These are phyloP conservation scores for Cutaneotrichosporon curvatum DNA, from an alignment of 1,284 basidiomycete species.

Conservation along the genomic window DNA sequence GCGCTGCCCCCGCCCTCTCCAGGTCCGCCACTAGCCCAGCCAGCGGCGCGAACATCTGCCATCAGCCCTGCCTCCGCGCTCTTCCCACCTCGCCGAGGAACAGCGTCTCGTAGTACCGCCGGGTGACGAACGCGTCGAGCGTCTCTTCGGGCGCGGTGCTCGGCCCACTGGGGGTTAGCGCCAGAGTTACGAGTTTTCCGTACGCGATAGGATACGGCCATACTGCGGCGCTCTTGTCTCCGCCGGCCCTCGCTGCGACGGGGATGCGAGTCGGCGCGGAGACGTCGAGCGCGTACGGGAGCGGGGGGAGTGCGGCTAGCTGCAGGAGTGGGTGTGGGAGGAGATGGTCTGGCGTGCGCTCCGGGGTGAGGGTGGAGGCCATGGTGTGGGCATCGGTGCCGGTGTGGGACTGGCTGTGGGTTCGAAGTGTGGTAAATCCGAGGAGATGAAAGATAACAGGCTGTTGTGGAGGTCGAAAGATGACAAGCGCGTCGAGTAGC, in stretches of 20 bases:
- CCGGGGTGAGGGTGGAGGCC: not conserved
- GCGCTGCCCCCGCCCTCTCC: constrained; percentile 5
- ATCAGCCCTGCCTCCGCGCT: not conserved
- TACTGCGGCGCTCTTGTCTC: not conserved
- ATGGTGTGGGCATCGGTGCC: no score
- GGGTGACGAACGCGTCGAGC: constrained; percentile 11
- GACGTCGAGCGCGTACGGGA: constrained; percentile 30
- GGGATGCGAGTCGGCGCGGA: no score
- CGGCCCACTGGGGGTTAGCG: constrained; percentile 17
- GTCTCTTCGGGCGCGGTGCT: constrained; percentile 14
- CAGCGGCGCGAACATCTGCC: constrained; percentile 26
- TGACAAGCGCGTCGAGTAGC: no score
- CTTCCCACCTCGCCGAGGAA: constrained; percentile 31
- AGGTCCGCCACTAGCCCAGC: constrained; percentile 25
- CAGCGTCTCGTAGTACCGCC: constrained; percentile 36
- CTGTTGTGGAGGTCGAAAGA: no score
- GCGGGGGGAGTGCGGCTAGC: not conserved
- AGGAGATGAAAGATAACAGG: no score
- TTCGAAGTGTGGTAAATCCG: no score
- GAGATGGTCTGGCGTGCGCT: not conserved
- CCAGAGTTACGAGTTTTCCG: constrained; percentile 8
- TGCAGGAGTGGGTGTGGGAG: not conserved
- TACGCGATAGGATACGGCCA: constrained; percentile 33
- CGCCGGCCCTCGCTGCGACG: constrained; percentile 17
- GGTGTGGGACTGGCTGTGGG: no score